These are phyloP conservation scores for Plasmodium reichenowi DNA, from an alignment of 169 alveolate species.

Conservation along the genomic window DNA sequence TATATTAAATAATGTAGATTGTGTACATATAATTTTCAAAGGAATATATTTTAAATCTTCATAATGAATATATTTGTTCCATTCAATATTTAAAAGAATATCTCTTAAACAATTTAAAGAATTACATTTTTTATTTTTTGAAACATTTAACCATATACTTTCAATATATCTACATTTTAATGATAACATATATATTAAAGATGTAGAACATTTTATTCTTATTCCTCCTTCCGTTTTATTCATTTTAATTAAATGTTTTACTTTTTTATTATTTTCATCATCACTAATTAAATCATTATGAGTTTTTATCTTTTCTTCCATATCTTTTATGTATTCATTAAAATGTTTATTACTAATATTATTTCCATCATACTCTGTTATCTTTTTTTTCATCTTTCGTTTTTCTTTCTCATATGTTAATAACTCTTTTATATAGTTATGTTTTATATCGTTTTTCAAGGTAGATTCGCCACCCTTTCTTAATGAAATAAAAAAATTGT, in stretches of 20 bases:
- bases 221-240: conserved; percentile 59
- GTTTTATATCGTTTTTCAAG: conserved; percentile 59
- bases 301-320: no score
- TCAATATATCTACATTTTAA: conserved; percentile 64
- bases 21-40: conserved; percentile 24
- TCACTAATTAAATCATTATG: no score
- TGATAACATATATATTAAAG: conserved; percentile 61
- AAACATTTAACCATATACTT: conserved; percentile 66
- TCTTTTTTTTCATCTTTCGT: not conserved
- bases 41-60: conserved; percentile 43
- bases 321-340: no score
- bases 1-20: conserved; percentile 49
- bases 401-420: conserved; percentile 36
- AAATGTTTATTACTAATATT: no score
- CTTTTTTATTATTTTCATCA: conserved; percentile 16
- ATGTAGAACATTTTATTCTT: conserved; percentile 50
- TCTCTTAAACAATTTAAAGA: conserved; percentile 25
- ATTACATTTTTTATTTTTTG: conserved; percentile 44
- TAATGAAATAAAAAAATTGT: conserved; percentile 51
- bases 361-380: not conserved
- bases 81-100: conserved; percentile 30
- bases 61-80: conserved; percentile 19
- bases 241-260: conserved; percentile 56
- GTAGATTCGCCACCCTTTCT: conserved; percentile 64
- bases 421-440: conserved; percentile 31